These are phyloP conservation scores for Avena atlantica DNA, from an alignment of 176 grass and related monocot genomes.

Conservation along the genomic window DNA sequence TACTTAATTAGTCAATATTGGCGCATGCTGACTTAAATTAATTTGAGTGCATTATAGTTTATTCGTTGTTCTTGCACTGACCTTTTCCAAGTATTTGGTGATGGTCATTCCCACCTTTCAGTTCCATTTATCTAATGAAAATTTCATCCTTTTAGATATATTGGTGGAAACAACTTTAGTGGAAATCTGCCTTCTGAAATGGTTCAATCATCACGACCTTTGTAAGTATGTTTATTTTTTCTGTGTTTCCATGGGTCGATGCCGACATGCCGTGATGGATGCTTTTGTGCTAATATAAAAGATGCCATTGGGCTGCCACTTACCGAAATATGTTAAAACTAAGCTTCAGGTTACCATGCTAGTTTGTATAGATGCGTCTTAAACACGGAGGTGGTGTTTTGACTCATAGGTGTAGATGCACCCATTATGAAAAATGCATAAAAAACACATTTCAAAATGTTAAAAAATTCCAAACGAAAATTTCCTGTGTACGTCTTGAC, in stretches of 20 bases:
- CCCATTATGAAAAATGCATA: no score
- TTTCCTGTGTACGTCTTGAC: no score
- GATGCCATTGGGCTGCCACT: no score
- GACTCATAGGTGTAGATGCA: no score
- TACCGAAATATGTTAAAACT: not conserved
- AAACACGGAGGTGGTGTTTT: not conserved
- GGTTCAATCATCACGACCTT: conserved; percentile 1
- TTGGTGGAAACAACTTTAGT: conserved; percentile 53
- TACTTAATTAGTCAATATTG: not conserved
- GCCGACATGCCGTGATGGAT: not conserved
- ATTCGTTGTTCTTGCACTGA: not conserved
- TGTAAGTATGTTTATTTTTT: conserved; percentile 51
- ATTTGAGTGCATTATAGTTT: not conserved
- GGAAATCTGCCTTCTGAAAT: conserved; percentile 38
- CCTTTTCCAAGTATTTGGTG: not conserved
- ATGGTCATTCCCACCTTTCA: not conserved
- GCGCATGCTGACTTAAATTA: not conserved
- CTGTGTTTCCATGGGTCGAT: not conserved
- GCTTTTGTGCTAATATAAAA: not conserved
- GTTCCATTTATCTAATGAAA: conserved; percentile 9
- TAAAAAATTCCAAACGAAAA: no score
- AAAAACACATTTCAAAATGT: no score
- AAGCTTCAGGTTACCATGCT: not conserved
- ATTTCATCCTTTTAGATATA: conserved; percentile 47
- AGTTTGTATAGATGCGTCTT: not conserved